Base-by-base conservation (phyloP, 768 basidiomycete species). In the Russula compacta region DNA sequence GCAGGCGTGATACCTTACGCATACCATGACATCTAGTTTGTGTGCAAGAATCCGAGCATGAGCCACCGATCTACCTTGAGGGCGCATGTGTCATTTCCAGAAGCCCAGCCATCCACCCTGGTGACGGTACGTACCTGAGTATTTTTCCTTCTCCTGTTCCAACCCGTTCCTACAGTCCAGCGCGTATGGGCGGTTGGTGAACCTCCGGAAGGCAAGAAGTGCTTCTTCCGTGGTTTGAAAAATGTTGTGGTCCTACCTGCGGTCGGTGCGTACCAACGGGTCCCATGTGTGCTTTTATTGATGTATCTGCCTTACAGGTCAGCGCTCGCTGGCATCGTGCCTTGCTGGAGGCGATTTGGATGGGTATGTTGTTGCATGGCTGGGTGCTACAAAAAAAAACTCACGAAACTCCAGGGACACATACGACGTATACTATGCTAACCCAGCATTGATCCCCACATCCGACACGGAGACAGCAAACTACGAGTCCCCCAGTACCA, bases 341-440 rank as follows among this genome's bases (percentile, higher is more conserved):
- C 76, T 89, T n/a, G 84, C 79, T 8, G 87, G 87, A 38, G 54
- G 88, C 0, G 88, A 90, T 73, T 73, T 89, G 15, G 87, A 89
- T 62, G 88, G 88, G 86, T 87, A 69, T 19, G 35, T 35, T 14
- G 21, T 43, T 14, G 48, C 1, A 6, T 35, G 14, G 17, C 39
- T 6, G 32, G 35, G 15, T 14, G 24, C 52, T n/a, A 44, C 4
- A 52, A 51, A 57, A 33, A 52, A 51, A 57, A 33, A 56, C 63
- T 59, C 32, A 55, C 12, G 10, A 55, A 21, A 35, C 33, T n/a
- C 24, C 66, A 88, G 88, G 4, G 88, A 90, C 64, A 67, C 78
- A 35, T 90, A 83, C 67, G 77, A 81, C 21, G 73, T 91, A 3
- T 66, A 65, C 21, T 83, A 85, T 44, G 76, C 75, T 44, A 75